Base-by-base conservation (phyloP, 208 protist genomes). In the Acanthamoeba lenticulata region DNA sequence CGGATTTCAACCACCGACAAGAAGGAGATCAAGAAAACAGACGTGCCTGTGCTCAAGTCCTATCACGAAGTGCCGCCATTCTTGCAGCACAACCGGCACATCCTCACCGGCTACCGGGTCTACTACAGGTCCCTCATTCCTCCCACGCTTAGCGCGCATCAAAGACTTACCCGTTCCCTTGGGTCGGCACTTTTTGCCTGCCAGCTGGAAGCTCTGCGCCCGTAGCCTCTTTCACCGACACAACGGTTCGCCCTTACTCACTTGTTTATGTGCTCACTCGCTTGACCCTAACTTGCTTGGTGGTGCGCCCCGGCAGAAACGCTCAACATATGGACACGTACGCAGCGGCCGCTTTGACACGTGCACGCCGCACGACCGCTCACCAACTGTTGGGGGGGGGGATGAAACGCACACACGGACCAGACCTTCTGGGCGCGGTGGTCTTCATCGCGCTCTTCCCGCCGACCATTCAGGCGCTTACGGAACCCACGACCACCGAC, bases 261-360 rank as follows among this genome's bases (percentile, higher is more conserved):
- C 7, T 29, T 47, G 72, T 32, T 47, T 6, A 5, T 72, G 11
- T 9, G 62, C 32, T 24, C 19, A 38, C 32, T n/a, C 32, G 9
- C 62, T 72, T 6, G 21, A 60, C 52, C 21, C 60, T 69, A 29
- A 9, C 60, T 27, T 21, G 29, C 60, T 36, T 69, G 13, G 60
- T 24, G 60, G 5, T 21, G 6, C 60, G 17, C 15, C 24, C 7
- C 32, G n/a, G 7, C 47, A 88, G 79, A 88, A 36, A 88, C 79
- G 13, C 47, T 49, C 44, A 88, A 88, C 44, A 60, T 88, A 2
- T 88, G 79, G 79, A 88, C 79, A 5, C 79, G 79, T 88, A 88
- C 47, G 45, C 47, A 52, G 15, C 15, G 47, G n/a, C 57, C 57
- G 7, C 52, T 60, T 21, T 60, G n/a, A n/a, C n/a, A n/a, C n/a